Evolutionary conservation across 805 yeast species (phyloP).

Genomic region (Wickerhamiella australiensis): DNA sequence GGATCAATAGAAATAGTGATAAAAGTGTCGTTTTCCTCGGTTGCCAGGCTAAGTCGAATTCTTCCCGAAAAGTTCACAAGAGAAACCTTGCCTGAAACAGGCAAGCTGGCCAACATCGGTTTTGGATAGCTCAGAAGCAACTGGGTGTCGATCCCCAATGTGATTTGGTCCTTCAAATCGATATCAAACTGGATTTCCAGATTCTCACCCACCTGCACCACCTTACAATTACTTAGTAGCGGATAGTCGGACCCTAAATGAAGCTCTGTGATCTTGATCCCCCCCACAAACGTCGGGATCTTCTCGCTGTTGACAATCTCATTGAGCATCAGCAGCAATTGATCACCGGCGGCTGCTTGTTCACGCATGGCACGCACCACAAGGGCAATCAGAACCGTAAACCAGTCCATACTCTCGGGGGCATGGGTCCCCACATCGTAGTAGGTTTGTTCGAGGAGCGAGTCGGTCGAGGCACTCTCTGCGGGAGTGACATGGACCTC

Average conservation of each 20-base stretch:
- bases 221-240: slow-evolving; percentile 83
- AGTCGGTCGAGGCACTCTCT: slow-evolving; percentile 21
- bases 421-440: slow-evolving; percentile 80
- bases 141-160: slow-evolving; percentile 69
- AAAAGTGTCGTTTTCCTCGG: slow-evolving; percentile 39
- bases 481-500: slow-evolving; percentile 22
- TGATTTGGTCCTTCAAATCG: slow-evolving; percentile 69
- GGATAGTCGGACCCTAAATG: slow-evolving; percentile 94
- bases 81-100: slow-evolving; percentile 73
- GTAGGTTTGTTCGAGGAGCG: slow-evolving; percentile 78
- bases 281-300: slow-evolving; percentile 70
- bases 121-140: slow-evolving; percentile 66
- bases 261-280: slow-evolving; percentile 68
- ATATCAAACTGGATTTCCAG: slow-evolving; percentile 80
- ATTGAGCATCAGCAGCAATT: slow-evolving; percentile 59
- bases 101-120: slow-evolving; percentile 74
- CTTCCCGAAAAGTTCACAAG: slow-evolving; percentile 87
- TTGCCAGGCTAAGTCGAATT: slow-evolving; percentile 50
- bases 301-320: slow-evolving; percentile 31
- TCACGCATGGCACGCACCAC: slow-evolving; percentile 72
- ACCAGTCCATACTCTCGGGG: slow-evolving; percentile 93
- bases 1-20: slow-evolving; percentile 84
- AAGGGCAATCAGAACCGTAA: slow-evolving; percentile 87
- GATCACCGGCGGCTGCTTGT: slow-evolving; percentile 80
- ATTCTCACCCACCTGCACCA: slow-evolving; percentile 27